Evolutionary conservation across 257 asterid genomes (phyloP), one percentile per base, ranked within the genome.

Genomic region (Ilex aquifolium): DNA sequence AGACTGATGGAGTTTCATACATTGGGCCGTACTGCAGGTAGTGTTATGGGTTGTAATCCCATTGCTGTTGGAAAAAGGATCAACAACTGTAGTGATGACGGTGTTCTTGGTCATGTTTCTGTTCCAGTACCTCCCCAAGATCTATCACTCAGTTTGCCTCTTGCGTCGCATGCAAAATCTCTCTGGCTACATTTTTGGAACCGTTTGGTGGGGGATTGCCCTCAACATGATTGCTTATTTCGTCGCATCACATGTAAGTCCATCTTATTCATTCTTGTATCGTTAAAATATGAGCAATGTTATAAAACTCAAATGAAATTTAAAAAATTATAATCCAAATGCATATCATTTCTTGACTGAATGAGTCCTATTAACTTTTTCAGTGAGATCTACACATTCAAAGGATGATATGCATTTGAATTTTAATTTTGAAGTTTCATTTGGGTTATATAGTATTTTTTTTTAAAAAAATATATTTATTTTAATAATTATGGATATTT

Each of bases 181-280:
- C 58, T 93, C 96, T 48, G 97, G 99, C 69, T 87, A 90, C 66
- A 93, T 90, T 12, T 87, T 89, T 44, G 95, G 96, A 10, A 93
- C 99, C 2, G 83, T 93, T 70, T 93, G 99, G 99, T 87, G 97
- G 97, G 97, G 97, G 56, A 85, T 93, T 65, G 99, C 97, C 65
- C 96, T 93, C 75, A 93, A 93, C 80, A 60, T 93, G 88, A 83
- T 93, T 29, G 99, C 97, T 16, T 93, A 89, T 65, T 93, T 89
- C 59, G 97, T 93, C 10, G 99, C 97, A 4, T 85, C 99, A 32
- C 99, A 93, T 54, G 99, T 92, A 80, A 78, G 86, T 0, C 10
- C 57, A 36, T 36, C 42, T 8, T 8, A 21, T 21, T 21, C 27
- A 21, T 21, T 21, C 1, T 21, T 21, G 27, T 1, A 21, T 21